Percentiles rank a stretch among this genome's conserved stretches.
Conservation (phyloP, 345 rosid genomes). For the Eucalyptus cloeziana region DNA sequence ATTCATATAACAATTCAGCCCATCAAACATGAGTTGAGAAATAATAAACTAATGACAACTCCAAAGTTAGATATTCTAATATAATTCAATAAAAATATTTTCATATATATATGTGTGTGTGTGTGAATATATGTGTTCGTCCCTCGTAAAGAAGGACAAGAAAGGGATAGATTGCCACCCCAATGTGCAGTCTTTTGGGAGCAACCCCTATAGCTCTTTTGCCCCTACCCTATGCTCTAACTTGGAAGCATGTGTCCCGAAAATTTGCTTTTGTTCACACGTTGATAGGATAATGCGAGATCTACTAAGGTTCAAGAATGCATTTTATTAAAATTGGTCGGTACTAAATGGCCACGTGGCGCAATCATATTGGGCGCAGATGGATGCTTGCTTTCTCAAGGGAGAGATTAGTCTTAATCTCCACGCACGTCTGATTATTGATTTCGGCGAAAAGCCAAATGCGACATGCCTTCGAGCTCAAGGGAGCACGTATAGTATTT, state of each 20-base stretch:
- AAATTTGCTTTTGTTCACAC: background rate
- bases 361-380: background rate
- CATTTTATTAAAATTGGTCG: background rate
- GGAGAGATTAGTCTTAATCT: background rate
- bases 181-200: background rate
- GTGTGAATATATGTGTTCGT: background rate
- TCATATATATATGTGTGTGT: background rate
- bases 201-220: background rate
- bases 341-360: background rate
- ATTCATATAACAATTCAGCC: too few species aligned
- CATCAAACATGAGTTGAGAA: too few species aligned
- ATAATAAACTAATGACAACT: background rate
- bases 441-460: background rate
- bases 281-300: background rate
- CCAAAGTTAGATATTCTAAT: background rate
- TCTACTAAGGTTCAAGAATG: background rate
- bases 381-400: background rate
- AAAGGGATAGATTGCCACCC: background rate
- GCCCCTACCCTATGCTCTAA: background rate
- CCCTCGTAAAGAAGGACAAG: background rate
- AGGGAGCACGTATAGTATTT: background rate
- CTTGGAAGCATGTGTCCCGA: background rate
- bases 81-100: background rate
- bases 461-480: background rate
- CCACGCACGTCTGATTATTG: background rate